Evolutionary conservation across 352 stramenopile species (phyloP), one percentile per base, ranked within the genome.

Genomic region (Phytophthora sp.): DNA sequence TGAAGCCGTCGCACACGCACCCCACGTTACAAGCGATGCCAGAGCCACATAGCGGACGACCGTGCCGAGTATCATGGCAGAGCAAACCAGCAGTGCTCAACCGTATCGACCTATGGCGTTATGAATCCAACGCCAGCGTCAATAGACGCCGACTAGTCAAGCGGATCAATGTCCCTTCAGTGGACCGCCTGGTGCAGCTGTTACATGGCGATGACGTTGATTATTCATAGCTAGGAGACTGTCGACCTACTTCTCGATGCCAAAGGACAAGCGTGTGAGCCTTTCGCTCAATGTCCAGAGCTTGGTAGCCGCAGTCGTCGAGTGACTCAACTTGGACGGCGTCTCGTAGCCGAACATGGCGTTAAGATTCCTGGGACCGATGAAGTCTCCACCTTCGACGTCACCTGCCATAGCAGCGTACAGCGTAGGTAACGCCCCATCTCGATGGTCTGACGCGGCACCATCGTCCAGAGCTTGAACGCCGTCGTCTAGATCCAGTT

Each of bases 261-360:
- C 49, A 27, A 82, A 84, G 1, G 39, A 54, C n/a, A 78, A 42
- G 30, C 67, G 72, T 11, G 76, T 58, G 5, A 90, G 53, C 0
- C 47, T 36, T 38, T 87, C 81, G 23, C 81, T 88, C 7, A 74
- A 23, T 5, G 70, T 65, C 75, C 75, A 88, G 2, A 90, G 63
- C 21, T 74, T 78, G n/a, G 35, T 44, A 7, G 63, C 69, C 24
- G 71, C 61, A 18, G 56, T 55, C 2, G 55, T 15, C 9, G 74
- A 79, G 31, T 74, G 65, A 46, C 55, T 73, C 13, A 65, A 26
- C 21, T 66, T 73, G 13, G 57, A 52, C 9, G 76, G 62, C 8
- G 71, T 66, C 53, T 83, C 66, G 26, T 79, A 69, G 1, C 79
- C 81, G 20, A 68, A 58, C 42, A 77, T 78, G 1, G 72, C 71